A percentile compares a stretch with the other conserved stretches of the same genome.
Evolutionary conservation across 805 yeast genomes (phyloP).

Genomic region (Candida chilensis): DNA sequence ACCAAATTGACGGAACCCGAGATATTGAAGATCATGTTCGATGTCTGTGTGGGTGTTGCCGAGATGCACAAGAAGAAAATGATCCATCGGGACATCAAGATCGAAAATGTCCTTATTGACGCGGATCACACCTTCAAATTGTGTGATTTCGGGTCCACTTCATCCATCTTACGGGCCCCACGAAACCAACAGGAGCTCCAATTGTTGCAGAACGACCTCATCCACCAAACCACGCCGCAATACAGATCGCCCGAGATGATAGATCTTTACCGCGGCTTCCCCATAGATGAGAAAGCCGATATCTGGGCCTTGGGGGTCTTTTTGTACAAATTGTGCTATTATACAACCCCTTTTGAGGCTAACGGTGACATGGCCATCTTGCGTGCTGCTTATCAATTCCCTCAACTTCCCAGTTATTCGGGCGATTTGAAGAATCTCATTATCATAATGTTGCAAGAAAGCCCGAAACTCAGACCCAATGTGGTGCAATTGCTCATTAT

Average conservation of each 20-base stretch:
- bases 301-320: slow-evolving; percentile 97
- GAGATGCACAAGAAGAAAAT: slow-evolving; percentile 77
- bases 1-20: slow-evolving; percentile 72
- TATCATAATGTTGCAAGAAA: slow-evolving; percentile 72
- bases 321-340: slow-evolving; percentile 82
- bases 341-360: slow-evolving; percentile 91
- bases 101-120: slow-evolving; percentile 87
- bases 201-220: slow-evolving; percentile 71
- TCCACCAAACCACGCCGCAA: slow-evolving; percentile 92
- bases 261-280: slow-evolving; percentile 71
- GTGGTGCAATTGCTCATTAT: slow-evolving; percentile 56
- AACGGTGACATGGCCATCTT: slow-evolving; percentile 80
- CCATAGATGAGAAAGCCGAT: slow-evolving; percentile 88
- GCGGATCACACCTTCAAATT: slow-evolving; percentile 61
- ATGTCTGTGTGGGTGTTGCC: slow-evolving; percentile 69
- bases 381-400: slow-evolving; percentile 76
- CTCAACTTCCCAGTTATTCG: slow-evolving; percentile 59
- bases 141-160: slow-evolving; percentile 91
- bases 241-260: slow-evolving; percentile 96
- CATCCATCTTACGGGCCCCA: slow-evolving; percentile 66
- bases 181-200: slow-evolving; percentile 66
- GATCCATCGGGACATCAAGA: slow-evolving; percentile 89
- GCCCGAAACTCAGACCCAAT: slow-evolving; percentile 78
- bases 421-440: slow-evolving; percentile 68
- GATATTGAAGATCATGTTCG: slow-evolving; percentile 75